Evolutionary conservation across 495 filamentous ascomycete species (phyloP).

Genomic region (Parathielavia hyrcaniae): DNA sequence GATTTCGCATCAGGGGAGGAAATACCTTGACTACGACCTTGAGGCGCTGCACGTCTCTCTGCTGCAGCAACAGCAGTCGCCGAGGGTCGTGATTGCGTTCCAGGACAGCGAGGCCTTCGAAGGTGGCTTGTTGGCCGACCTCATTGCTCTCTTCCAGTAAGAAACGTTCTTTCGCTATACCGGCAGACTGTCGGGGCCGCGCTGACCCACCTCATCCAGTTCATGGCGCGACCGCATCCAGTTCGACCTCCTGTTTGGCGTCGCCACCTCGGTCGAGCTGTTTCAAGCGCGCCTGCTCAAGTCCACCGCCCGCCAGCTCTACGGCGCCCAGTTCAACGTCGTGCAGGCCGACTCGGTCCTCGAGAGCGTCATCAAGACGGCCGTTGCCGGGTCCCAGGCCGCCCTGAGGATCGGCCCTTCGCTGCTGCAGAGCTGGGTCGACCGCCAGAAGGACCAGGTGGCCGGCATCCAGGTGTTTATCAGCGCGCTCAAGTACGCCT

Average conservation of each 20-base stretch:
- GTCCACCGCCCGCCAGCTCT: constrained; percentile 59
- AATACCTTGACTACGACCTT: constrained; percentile 85
- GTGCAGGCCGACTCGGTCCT: constrained; percentile 67
- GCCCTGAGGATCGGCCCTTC: constrained; percentile 63
- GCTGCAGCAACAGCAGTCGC: constrained; percentile 45
- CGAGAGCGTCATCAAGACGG: constrained; percentile 68
- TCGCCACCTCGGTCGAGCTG: constrained; percentile 84
- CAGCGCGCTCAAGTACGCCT: constrained; percentile 79
- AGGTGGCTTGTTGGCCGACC: constrained; percentile 64
- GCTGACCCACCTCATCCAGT: constrained; percentile 37
- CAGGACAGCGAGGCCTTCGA: constrained; percentile 94
- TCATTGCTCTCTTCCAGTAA: constrained; percentile 72
- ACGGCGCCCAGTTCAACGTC: constrained; percentile 78
- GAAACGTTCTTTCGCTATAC: constrained; percentile 17
- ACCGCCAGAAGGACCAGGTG: constrained; percentile 77
- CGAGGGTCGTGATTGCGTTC: constrained; percentile 68
- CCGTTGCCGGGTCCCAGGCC: constrained; percentile 51
- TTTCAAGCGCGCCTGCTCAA: constrained; percentile 82
- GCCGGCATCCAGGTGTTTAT: constrained; percentile 78
- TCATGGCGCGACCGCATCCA: constrained; percentile 88
- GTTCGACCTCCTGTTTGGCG: constrained; percentile 77
- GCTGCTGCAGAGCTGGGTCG: constrained; percentile 57
- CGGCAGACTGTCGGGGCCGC: too few relatives aligned
- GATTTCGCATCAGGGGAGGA: constrained; percentile 47
- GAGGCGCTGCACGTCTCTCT: constrained; percentile 67